Conservation (phyloP, 2,329 filamentous ascomycete species). For the Hypoxylon sp. region DNA sequence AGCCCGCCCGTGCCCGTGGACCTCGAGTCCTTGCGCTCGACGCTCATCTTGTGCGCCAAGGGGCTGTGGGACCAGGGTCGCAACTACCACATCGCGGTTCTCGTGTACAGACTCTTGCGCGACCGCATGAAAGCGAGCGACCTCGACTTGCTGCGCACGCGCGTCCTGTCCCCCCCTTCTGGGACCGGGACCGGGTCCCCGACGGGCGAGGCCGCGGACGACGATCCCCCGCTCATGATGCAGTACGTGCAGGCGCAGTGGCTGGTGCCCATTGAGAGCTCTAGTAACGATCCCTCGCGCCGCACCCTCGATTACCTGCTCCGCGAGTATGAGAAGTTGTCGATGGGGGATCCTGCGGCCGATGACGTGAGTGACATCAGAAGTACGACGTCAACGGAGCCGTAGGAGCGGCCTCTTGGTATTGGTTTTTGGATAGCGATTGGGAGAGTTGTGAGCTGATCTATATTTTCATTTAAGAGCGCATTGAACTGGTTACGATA, state of each 20-base stretch:
- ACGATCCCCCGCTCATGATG: conserved; percentile 35
- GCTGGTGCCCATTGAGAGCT: conserved; percentile 25
- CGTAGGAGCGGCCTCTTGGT: not conserved
- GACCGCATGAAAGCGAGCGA: conserved; percentile 49
- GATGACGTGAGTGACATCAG: conserved; percentile 22
- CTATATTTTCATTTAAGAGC: not conserved
- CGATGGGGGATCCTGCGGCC: conserved; percentile 16
- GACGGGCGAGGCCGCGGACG: not conserved
- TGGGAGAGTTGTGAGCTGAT: not conserved
- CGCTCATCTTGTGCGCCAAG: conserved; percentile 51
- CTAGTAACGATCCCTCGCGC: not conserved
- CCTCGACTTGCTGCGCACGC: conserved; percentile 35
- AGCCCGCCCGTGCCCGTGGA: conserved; percentile 18
- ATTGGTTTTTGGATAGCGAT: not conserved
- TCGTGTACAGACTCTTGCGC: conserved; percentile 51
- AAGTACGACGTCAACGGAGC: conserved; percentile 5
- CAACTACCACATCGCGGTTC: conserved; percentile 52
- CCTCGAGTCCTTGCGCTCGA: conserved; percentile 49
- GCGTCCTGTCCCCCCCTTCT: conserved; percentile 25
- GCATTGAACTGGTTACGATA: not conserved
- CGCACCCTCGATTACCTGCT: conserved; percentile 32
- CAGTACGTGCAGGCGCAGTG: conserved; percentile 37
- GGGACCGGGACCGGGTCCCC: no score
- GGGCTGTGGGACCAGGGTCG: conserved; percentile 51
- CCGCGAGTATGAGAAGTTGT: conserved; percentile 34